Evolutionary conservation across 306 rosid genomes (phyloP), one percentile per base, ranked within the genome.

Genomic region (Vachellia pachyceras): DNA sequence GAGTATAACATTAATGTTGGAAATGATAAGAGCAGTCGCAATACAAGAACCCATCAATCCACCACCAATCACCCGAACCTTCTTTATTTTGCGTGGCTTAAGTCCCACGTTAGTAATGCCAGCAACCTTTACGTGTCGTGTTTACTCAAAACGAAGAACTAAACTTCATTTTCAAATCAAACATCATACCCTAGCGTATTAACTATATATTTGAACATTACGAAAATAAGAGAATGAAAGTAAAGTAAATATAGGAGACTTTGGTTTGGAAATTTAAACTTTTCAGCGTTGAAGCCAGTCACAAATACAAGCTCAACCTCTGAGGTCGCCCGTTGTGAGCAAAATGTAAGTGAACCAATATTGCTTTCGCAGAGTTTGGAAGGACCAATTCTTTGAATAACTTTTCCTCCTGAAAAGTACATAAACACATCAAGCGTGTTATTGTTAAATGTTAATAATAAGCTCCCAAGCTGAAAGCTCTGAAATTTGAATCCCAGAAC

Each of bases 21-120:
- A 17, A 18, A 60, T 4, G 36, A 60, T 60, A 25, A 60, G 66
- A 23, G 66, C 66, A 10, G 37, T 22, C 18, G 66, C 66, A 60
- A 60, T 60, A 60, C 39, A 23, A 25, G 66, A 60, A 60, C 66
- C 66, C 66, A 60, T 60, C 66, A 60, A 22, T 60, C 66, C 66
- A 22, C 66, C 66, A 5, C 66, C 66, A 60, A 25, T 60, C 66
- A 60, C 66, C 66, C 66, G 18, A 60, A 25, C 39, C 37, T 25
- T 60, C 39, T 25, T 60, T 5, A 60, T 60, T 60, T 60, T 60
- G 36, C 37, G 39, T 60, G 66, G 39, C 66, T 7, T 60, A 10
- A 10, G 66, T 60, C 66, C 66, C 66, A 10, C 66, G 33, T 23
- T 37, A 9, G 66, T 4, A 11, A 60, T 61, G 68, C 68, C 40